Base-by-base conservation (phyloP, 202 grass and related monocot genomes). In the Zizania palustris region DNA sequence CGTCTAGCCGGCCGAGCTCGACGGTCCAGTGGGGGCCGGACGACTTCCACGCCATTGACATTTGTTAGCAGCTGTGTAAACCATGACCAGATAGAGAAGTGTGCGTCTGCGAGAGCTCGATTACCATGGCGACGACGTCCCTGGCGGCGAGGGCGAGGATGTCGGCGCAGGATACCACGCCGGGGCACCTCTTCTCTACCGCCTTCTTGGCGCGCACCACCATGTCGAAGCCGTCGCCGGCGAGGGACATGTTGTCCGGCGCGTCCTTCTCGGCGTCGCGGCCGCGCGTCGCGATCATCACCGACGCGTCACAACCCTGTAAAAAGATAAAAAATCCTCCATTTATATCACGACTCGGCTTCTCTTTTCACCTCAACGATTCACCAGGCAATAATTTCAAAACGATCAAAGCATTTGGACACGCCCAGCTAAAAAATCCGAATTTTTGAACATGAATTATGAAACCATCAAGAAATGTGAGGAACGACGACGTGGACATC, bases 101-200 rank as follows among this genome's bases (percentile, higher is more conserved):
- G 28, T 28, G 28, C 28, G 28, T 28, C 28, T 28, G 28, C 28
- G 0, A 28, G 28, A 28, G 28, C 28, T 3, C 2, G 56, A 28
- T 82, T 82, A 86, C 84, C 77, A 86, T 65, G 57, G 0, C 15
- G 77, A 86, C 78, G 33, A 82, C 76, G 71, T 86, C 84, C n/a
- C 84, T 53, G n/a, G 90, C 76, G 5, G 85, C 71, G 57, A 96
- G 75, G 43, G 90, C 85, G 48, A 96, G 77, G 48, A 96, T 66
- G 67, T 96, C 93, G 58, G 89, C 75, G 45, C 93, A 96, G 12
- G 93, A 92, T 38, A 96, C 93, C 0, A 90, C 82, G 38, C 90
- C 82, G 0, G 93, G 80, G 80, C 87, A 96, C 20, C 9, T 45
- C 84, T 72, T 82, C 84, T 91, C 88, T 60, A 91, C 85, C 28